Base-by-base conservation (phyloP, 2,329 filamentous ascomycete species). In the Colletotrichum tropicicola region DNA sequence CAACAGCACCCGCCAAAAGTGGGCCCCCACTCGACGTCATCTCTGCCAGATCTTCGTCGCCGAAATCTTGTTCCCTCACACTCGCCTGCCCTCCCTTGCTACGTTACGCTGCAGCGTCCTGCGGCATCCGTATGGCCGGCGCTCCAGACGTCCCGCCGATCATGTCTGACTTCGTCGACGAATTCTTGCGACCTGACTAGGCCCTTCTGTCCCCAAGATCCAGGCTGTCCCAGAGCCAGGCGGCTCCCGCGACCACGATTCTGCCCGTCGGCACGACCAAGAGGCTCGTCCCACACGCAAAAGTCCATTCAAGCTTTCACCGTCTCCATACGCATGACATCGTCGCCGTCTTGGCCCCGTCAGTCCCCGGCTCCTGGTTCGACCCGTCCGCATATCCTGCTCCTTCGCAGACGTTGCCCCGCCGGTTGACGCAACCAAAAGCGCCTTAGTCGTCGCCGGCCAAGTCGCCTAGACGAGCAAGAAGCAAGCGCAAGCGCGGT, bases 271-370 rank as follows among this genome's bases (percentile, higher is more conserved):
- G 37, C n/a, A 17, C 37, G n/a, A 41, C 37, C 6, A 41, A 19
- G 37, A 21, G 17, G n/a, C n/a, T n/a, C n/a, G n/a, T n/a, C n/a
- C n/a, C n/a, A n/a, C n/a, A n/a, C n/a, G n/a, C n/a, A n/a, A n/a
- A n/a, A 23, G 12, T 3, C 19, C 49, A 53, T n/a, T 60, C 49
- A 65, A 65, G 61, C 61, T 61, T 65, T 56, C 21, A 21, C 49
- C 57, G 23, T 49, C 61, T 23, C 61, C 61, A 37, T 55, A 17
- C 49, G 32, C 49, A 65, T 65, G 57, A 65, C 61, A 65, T 65
- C 32, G 61, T 39, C 30, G 35, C 49, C 61, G 13, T 47, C 61
- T 56, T 65, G 61, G 57, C 49, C 49, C 49, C 61, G 41, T 61
- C 57, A 61, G 39, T 47, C 41, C 60, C n/a, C 48, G 32, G 32